Base-by-base conservation (phyloP, 169 alveolate genomes). In the Plasmodium cynomolgi region DNA sequence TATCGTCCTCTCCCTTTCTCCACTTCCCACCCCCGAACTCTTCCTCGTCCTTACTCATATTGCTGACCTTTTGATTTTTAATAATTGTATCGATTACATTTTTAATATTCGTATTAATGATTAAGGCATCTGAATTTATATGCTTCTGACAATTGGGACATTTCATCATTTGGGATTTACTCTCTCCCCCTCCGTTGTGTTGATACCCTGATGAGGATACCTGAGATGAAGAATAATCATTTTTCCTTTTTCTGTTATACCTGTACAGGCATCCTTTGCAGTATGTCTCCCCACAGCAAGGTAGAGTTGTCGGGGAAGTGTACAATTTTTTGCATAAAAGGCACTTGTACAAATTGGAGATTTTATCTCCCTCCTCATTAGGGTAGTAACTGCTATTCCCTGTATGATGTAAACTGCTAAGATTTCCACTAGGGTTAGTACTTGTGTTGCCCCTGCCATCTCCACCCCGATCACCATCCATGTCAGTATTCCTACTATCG, bases 211-310 rank as follows among this genome's bases (percentile, higher is more conserved):
- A 37, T 26, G 17, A 50, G 44, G 79, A 31, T 5, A 50, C 26
- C 50, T 68, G 56, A 1, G 44, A 17, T 8, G 68, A 33, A 3
- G 77, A 88, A 6, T 79, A 34, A 62, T 88, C 91, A 50, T 58
- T 88, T 62, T 79, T 92, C 62, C 77, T 93, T 82, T 92, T 75
- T 39, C 92, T 93, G 23, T 90, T 81, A 56, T 82, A 85, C 79
- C 92, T 95, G 41, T 92, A 74, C 29, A 96, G 71, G 94, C 97
- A 96, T 3, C 91, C 95, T 58, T 96, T 96, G 84, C 98, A 97
- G 62, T 95, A 97, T 8, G 98, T 95, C 74, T 97, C 98, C 5
- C 98, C 98, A 85, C 98, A 97, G 81, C 98, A 97, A 20, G 96
- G 96, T 54, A 97, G 86, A 1, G 97, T 91, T 77, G 97, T 97